Evolutionary conservation across 257 asterid species (phyloP).

Genomic region (Capsicum pubescens): DNA sequence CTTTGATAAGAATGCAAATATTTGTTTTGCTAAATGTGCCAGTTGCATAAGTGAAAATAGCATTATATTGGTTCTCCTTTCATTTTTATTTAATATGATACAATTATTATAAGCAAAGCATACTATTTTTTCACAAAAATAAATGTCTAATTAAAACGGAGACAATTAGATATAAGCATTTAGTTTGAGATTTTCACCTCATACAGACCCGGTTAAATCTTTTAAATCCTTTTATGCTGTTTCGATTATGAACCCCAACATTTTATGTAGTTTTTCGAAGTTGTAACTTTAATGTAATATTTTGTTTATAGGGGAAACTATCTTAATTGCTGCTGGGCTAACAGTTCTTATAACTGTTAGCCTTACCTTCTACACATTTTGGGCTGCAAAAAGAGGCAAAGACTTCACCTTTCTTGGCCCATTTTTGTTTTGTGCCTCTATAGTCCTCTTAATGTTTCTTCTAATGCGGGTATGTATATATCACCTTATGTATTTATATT

Average conservation of each 20-base stretch:
- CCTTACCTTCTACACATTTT: slow-evolving; percentile 70
- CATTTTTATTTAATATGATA: too few relatives aligned
- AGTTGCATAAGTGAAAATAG: background rate
- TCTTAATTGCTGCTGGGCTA: slow-evolving; percentile 63
- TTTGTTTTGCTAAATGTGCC: background rate
- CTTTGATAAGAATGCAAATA: background rate
- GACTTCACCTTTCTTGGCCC: slow-evolving; percentile 73
- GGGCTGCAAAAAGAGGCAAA: slow-evolving; percentile 63
- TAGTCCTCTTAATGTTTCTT: slow-evolving; percentile 55
- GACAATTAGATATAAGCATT: background rate
- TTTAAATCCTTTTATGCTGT: background rate
- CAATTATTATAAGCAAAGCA: background rate
- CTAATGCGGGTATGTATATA: slow-evolving; percentile 51
- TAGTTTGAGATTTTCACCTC: background rate
- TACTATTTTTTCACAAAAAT: background rate
- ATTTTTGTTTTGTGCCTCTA: slow-evolving; percentile 59
- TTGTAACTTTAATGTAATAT: background rate
- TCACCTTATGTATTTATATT: background rate
- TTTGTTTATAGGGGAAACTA: slow-evolving; percentile 46
- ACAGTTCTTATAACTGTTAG: slow-evolving; percentile 50
- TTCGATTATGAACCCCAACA: background rate
- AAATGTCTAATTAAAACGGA: background rate
- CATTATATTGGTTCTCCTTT: too few relatives aligned
- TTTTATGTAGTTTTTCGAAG: background rate
- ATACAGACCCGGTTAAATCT: background rate